Conservation (phyloP, 176 grass and related monocot species). For the Chrysopogon serrulatus region DNA sequence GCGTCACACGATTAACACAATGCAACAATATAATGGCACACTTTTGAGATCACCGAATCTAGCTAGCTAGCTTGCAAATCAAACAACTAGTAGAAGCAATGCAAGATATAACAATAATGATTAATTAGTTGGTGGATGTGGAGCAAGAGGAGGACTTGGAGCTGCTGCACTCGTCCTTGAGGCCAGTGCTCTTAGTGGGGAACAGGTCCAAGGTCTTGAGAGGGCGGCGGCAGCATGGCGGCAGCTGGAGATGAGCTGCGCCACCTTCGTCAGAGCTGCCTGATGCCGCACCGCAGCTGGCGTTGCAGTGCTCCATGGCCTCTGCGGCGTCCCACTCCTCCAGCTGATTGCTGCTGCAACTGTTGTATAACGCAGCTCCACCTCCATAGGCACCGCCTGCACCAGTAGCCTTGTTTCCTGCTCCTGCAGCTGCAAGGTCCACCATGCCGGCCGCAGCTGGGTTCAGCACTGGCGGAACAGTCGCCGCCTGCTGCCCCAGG, state of each 20-base stretch:
- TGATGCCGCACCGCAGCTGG: neutral
- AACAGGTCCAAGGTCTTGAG: constrained; percentile 86
- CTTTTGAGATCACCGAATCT: neutral
- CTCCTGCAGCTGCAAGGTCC: neutral
- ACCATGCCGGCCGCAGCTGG: neutral
- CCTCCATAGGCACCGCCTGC: neutral
- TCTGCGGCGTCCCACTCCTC: constrained; percentile 37
- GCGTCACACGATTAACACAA: neutral
- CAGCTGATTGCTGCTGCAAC: neutral
- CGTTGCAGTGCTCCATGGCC: constrained; percentile 20
- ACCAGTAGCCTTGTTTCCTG: constrained; percentile 1
- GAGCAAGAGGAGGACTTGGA: constrained; percentile 95
- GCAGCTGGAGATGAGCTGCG: neutral
- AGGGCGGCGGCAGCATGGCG: constrained; percentile 64
- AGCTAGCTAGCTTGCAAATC: neutral
- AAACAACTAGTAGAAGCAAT: neutral
- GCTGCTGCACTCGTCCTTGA: constrained; percentile 82
- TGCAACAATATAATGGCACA: neutral
- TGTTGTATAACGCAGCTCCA: constrained; percentile 22
- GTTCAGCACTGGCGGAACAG: neutral
- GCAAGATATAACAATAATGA: neutral
- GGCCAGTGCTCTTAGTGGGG: constrained; percentile 70
- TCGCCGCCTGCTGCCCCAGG: neutral
- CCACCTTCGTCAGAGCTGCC: constrained; percentile 13
- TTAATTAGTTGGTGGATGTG: constrained; percentile 78